Percentiles rank a stretch among this genome's conserved stretches.
phyloP scores from a whole-genome alignment of 768 basidiomycete genomes.

The Trametes sanguinea region DNA sequence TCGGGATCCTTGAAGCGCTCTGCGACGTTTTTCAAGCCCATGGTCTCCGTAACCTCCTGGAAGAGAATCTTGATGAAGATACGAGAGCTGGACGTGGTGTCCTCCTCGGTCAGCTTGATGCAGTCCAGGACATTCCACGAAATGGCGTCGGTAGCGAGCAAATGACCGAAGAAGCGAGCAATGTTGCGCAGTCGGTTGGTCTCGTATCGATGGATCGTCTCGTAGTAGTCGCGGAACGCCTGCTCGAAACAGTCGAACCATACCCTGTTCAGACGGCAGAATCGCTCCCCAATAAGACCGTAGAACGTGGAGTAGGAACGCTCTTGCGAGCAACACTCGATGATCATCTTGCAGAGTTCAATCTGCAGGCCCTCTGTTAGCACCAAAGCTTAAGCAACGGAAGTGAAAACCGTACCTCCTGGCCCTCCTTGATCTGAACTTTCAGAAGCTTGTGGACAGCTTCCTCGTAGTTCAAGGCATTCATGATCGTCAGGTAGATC shows the following conservation, averaged over 20 bases:
- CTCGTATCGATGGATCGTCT: conserved; percentile 97
- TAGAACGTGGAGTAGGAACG: conserved; percentile 98
- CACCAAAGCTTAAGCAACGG: neutral
- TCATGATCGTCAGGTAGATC: conserved; percentile 99
- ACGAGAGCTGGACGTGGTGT: conserved; percentile 93
- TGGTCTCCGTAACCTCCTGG: conserved; percentile 91
- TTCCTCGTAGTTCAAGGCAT: conserved; percentile 97
- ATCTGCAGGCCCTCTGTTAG: conserved; percentile 50
- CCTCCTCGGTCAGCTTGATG: conserved; percentile 95
- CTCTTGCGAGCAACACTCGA: conserved; percentile 99
- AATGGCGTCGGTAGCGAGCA: conserved; percentile 82
- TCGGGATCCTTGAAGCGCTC: conserved; percentile 91
- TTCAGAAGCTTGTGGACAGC: conserved; percentile 97
- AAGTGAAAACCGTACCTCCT: conserved; percentile 66
- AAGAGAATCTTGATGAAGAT: conserved; percentile 98
- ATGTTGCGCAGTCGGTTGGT: conserved; percentile 98
- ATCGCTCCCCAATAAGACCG: conserved; percentile 93
- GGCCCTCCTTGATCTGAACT: conserved; percentile 86
- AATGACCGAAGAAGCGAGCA: conserved; percentile 93
- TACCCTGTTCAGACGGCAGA: conserved; percentile 92
- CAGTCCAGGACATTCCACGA: conserved; percentile 86
- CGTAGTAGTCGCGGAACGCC: conserved; percentile 89
- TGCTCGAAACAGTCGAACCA: conserved; percentile 91
- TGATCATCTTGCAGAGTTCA: conserved; percentile 97
- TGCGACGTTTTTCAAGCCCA: conserved; percentile 85